Evolutionary conservation across 139 green algal species (phyloP), one percentile per base, ranked within the genome.

Genomic region (Chlamydomonas sphaeroides): DNA sequence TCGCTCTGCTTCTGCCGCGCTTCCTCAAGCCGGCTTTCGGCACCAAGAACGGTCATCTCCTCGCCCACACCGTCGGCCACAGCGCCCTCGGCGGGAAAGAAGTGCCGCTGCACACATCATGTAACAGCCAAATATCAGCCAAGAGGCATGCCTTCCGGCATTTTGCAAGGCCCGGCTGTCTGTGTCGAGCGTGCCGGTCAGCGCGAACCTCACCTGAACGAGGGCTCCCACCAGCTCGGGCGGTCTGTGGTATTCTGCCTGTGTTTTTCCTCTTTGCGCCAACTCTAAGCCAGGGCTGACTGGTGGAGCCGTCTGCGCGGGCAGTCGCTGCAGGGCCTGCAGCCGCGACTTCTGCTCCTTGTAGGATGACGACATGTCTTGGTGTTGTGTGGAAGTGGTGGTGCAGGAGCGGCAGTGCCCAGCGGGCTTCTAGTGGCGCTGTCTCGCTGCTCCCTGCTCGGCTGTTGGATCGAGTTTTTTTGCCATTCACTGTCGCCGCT

Each of bases 41-140:
- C n/a, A n/a, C n/a, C n/a, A 10, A 53, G 10, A 26, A 66, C 59
- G 5, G 63, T 28, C 42, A 71, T 32, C 0, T 23, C 15, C 75
- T 82, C 75, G 28, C 75, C 75, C 2, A 82, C 75, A 5, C 75
- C 75, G 3, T 82, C 61, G 18, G 32, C 0, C 7, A 82, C 62
- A 5, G 75, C 62, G 7, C 75, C 75, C 41, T 82, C 75, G 18
- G 75, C 62, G 6, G 75, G 75, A 38, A 73, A 82, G 32, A 33
- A 82, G 28, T 82, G 75, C 30, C 62, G 32, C 75, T 82, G 42
- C 62, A 53, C 45, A 10, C 45, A 53, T 53, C 11, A 53, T 21
- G 45, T n/a, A n/a, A n/a, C n/a, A n/a, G n/a, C n/a, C n/a, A n/a
- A n/a, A n/a, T n/a, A n/a, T n/a, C n/a, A n/a, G n/a, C n/a, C n/a